Conservation (phyloP, 1,139 yeast genomes). For the Diutina mesorugosa region DNA sequence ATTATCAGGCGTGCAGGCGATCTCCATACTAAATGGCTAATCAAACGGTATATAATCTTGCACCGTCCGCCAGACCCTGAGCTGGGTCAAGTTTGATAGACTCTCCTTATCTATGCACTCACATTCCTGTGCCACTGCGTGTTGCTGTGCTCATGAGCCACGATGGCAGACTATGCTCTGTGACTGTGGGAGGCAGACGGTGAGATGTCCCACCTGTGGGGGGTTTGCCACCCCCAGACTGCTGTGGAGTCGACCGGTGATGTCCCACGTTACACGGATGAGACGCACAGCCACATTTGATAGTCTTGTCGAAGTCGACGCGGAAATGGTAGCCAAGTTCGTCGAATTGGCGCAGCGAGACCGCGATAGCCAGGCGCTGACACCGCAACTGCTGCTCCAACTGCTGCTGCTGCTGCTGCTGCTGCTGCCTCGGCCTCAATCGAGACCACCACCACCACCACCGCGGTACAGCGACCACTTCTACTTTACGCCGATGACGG, state of each 20-base stretch:
- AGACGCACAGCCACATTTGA: neutral
- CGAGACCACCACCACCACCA: neutral
- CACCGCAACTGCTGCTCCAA: neutral
- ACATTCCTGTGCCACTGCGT: neutral
- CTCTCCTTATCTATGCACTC: no score
- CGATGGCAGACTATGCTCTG: constrained; percentile 1
- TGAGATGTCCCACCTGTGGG: neutral
- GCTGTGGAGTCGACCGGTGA: neutral
- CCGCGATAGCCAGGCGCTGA: neutral
- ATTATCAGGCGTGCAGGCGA: neutral
- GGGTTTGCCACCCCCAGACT: neutral
- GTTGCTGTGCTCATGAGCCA: neutral
- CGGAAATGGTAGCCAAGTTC: neutral
- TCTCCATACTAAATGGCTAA: neutral
- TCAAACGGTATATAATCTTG: neutral
- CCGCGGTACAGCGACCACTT: neutral
- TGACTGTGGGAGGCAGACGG: neutral
- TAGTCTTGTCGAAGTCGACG: neutral
- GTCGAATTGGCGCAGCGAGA: neutral
- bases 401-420: neutral
- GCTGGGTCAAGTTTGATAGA: no score
- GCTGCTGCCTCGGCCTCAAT: neutral
- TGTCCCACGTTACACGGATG: neutral
- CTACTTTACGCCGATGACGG: neutral
- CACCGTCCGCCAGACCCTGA: no score